A percentile compares a stretch with the other conserved stretches of the same genome.
phyloP scores from a whole-genome alignment of 1,284 basidiomycete genomes.

The Ganoderma meredithae region DNA sequence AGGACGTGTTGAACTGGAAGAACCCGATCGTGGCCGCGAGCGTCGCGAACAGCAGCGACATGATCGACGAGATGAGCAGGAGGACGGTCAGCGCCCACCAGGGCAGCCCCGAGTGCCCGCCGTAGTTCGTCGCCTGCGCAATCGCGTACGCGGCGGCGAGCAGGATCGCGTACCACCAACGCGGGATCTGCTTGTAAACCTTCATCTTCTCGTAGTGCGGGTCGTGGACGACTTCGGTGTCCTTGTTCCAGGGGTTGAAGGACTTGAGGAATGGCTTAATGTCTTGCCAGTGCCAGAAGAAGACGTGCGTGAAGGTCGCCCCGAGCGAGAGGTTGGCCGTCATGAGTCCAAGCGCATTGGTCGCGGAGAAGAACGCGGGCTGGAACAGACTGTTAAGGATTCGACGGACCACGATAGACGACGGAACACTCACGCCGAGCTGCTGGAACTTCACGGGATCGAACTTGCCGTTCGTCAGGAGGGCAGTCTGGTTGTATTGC shows the following conservation, averaged over 20 bases:
- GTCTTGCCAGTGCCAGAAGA: constrained; percentile 48
- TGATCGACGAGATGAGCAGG: constrained; percentile 58
- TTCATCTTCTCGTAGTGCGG: constrained; percentile 64
- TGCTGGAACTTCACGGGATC: constrained; percentile 39
- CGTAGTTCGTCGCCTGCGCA: constrained; percentile 57
- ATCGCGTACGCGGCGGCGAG: constrained; percentile 55
- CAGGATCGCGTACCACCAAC: constrained; percentile 65
- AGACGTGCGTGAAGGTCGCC: constrained; percentile 41
- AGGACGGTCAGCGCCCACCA: constrained; percentile 57
- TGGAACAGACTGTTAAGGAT: constrained; percentile 6
- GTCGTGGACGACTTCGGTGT: constrained; percentile 38
- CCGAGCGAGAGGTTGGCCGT: constrained; percentile 43
- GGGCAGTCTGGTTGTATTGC: constrained; percentile 44
- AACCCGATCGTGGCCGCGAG: constrained; percentile 61
- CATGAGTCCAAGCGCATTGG: constrained; percentile 42
- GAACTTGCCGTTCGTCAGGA: constrained; percentile 42
- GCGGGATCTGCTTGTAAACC: constrained; percentile 62
- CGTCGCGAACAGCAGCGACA: constrained; percentile 53
- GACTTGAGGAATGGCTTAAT: constrained; percentile 43
- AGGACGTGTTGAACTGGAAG: constrained; percentile 39
- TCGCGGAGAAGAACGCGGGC: constrained; percentile 43
- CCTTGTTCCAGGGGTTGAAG: constrained; percentile 43
- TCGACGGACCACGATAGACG: neutral
- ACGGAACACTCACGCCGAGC: constrained; percentile 35
- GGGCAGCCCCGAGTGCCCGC: constrained; percentile 57